These are phyloP conservation scores for Penicillium cosmopolitanum DNA, from an alignment of 495 filamentous ascomycete species.

Conservation along the genomic window DNA sequence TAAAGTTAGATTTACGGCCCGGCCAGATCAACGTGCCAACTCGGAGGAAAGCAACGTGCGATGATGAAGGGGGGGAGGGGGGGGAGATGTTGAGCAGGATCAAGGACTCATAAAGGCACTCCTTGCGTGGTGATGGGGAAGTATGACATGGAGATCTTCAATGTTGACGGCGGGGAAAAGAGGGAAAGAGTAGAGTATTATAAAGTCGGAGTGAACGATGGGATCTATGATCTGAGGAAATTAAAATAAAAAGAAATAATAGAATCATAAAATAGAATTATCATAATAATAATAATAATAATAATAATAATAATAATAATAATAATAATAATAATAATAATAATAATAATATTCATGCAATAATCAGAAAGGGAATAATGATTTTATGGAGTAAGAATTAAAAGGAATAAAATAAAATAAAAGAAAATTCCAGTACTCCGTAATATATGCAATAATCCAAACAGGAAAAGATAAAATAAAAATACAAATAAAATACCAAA, in stretches of 20 bases:
- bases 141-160: constrained; percentile 1
- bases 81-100: neutral
- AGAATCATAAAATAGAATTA: too few relatives aligned
- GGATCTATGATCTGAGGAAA: constrained; percentile 7
- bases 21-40: constrained; percentile 28
- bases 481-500: constrained; percentile 23
- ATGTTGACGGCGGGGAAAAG: neutral
- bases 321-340: constrained; percentile 11
- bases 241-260: constrained; percentile 16
- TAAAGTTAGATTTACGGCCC: constrained; percentile 34
- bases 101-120: constrained; percentile 20
- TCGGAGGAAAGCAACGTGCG: constrained; percentile 27
- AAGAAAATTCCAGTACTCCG: constrained; percentile 6
- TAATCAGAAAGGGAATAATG: constrained; percentile 7
- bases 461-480: constrained; percentile 15
- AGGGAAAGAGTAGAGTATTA: constrained; percentile 6
- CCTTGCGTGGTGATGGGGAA: constrained; percentile 6
- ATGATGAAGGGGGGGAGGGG: constrained; percentile 12
- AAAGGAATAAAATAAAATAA: constrained; percentile 14
- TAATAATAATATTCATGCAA: neutral
- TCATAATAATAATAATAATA: constrained; percentile 10
- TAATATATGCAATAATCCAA: neutral
- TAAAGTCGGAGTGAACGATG: constrained; percentile 2
- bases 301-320: constrained; percentile 2
- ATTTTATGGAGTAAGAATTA: constrained; percentile 1